phyloP scores from a whole-genome alignment of 306 rosid genomes.

The Canavalia gladiata region DNA sequence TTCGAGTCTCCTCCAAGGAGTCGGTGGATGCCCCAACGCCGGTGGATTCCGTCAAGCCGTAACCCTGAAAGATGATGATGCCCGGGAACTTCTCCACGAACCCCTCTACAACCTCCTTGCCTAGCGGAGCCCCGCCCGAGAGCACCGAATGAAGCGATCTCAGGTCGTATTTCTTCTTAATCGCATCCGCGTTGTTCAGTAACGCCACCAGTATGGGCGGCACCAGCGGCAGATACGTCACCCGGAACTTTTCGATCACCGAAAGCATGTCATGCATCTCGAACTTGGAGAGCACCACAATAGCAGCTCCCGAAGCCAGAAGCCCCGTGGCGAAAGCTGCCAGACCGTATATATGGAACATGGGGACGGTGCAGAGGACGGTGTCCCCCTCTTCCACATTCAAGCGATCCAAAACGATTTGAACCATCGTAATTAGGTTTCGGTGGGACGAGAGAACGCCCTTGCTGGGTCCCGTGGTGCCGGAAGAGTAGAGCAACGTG shows the following conservation, averaged over 20 bases:
- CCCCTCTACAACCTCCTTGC: conserved; percentile 89
- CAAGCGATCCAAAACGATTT: conserved; percentile 62
- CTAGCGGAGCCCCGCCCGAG: conserved; percentile 90
- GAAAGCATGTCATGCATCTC: conserved; percentile 84
- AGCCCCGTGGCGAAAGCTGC: conserved; percentile 74
- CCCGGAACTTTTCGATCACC: conserved; percentile 62
- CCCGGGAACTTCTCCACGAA: conserved; percentile 70
- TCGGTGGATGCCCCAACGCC: conserved; percentile 87
- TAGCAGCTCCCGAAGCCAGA: conserved; percentile 71
- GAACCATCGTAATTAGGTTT: conserved; percentile 76
- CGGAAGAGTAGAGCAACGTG: conserved; percentile 83
- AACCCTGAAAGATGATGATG: conserved; percentile 80
- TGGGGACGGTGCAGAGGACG: conserved; percentile 86
- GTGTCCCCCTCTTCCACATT: conserved; percentile 47
- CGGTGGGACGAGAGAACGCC: conserved; percentile 89
- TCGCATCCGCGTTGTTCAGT: conserved; percentile 67
- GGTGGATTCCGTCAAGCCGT: conserved; percentile 89
- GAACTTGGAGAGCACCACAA: conserved; percentile 77
- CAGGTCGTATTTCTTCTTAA: conserved; percentile 72
- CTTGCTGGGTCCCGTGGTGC: conserved; percentile 92
- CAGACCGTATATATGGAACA: conserved; percentile 93
- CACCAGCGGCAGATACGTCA: conserved; percentile 78
- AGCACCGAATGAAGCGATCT: conserved; percentile 63
- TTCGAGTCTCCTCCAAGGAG: conserved; percentile 82
- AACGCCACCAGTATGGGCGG: conserved; percentile 88